These are phyloP conservation scores for Trichoderma aggressivum DNA, from an alignment of 2,329 filamentous ascomycete genomes.

Conservation along the genomic window DNA sequence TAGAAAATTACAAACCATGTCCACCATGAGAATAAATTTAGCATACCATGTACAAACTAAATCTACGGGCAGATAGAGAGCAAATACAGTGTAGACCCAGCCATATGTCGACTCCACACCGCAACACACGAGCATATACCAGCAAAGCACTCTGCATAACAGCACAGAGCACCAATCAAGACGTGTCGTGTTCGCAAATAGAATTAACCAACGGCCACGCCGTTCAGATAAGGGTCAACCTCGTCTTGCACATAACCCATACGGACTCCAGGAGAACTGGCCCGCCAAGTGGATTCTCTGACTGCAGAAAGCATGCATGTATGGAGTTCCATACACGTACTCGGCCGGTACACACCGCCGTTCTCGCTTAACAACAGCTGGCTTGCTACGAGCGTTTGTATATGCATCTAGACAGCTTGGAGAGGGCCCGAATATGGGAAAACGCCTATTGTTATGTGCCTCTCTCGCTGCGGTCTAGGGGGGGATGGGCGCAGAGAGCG, in stretches of 20 bases:
- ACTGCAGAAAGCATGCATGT: constrained; percentile 7
- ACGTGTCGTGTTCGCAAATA: not conserved
- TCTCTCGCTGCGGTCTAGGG: not conserved
- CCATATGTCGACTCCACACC: not conserved
- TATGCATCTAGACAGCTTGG: not conserved
- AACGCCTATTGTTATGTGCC: not conserved
- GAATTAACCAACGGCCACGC: not conserved
- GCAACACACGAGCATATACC: not conserved
- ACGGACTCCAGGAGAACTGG: not conserved
- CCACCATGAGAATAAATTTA: not conserved
- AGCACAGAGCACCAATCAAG: not conserved
- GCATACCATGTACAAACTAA: not conserved
- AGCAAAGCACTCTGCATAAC: not conserved
- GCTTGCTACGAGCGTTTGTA: not conserved
- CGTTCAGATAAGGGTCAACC: not conserved
- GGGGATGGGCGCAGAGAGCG: not conserved
- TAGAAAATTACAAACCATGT: not conserved
- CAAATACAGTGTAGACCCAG: not conserved
- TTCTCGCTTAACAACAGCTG: constrained; percentile 3
- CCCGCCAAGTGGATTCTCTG: constrained; percentile 5
- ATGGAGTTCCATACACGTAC: not conserved
- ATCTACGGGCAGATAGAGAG: not conserved
- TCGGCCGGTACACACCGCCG: not conserved
- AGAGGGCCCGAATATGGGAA: not conserved
- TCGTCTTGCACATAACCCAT: not conserved